Evolutionary conservation across 495 filamentous ascomycete species (phyloP), one percentile per base, ranked within the genome.

Genomic region (Extremus antarcticus): DNA sequence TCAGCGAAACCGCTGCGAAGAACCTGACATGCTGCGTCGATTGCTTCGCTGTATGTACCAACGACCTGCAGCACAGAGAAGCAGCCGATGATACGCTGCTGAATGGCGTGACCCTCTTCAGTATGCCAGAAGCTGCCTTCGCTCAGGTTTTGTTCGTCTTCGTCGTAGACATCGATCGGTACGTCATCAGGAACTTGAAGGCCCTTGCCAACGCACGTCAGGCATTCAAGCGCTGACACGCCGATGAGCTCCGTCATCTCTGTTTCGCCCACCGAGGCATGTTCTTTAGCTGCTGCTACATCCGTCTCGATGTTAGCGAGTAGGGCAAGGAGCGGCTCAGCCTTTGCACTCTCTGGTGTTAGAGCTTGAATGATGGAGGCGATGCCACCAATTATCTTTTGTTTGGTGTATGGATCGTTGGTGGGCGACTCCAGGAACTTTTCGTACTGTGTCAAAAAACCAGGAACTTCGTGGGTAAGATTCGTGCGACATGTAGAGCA

Each of bases 291-390:
- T n/a, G 57, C 47, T 19, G 78, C 64, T n/a, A 82, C 71, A 59
- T 90, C 85, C 20, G 65, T 53, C 43, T 79, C 78, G 47, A 95
- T 75, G 55, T 82, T 82, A 11, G 65, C 65, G 10, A 95, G 70
- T 11, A 97, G 75, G 50, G 77, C 70, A 50, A 79, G 76, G 10
- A 94, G 70, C 1, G 79, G 79, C 24, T 67, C 71, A 1, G 79
- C 67, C 64, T 86, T 86, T 39, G 78, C 68, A 39, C 76, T 70
- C 50, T 92, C 83, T 0, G 76, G 70, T 7, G 77, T 73, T 24
- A 92, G 68, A 32, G 85, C 87, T 62, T 95, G 88, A 35, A 94
- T 80, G 52, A 97, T 87, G 15, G 83, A 81, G 8, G 89, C 81
- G 51, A 96, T 91, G 8, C 83, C 88, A 54, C 87, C 86, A 13